phyloP scores from a whole-genome alignment of 2,329 filamentous ascomycete genomes.

The Nemania sp. region DNA sequence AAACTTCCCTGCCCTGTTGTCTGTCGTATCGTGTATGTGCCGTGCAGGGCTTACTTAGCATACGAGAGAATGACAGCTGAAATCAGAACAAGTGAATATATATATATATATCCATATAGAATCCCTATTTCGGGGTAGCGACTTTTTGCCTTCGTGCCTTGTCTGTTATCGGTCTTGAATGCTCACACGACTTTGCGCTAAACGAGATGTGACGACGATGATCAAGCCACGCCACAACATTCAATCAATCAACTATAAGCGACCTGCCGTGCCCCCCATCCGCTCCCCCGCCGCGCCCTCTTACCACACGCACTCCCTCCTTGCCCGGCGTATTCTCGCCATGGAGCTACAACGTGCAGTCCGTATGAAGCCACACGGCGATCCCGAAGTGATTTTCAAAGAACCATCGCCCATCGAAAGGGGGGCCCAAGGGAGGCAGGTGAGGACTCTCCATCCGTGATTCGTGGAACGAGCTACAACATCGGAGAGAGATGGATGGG shows the following conservation, averaged over 20 bases:
- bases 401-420: background rate
- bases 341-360: background rate
- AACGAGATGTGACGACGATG: background rate
- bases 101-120: background rate
- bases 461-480: conserved; percentile 13
- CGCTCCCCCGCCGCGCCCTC: too few species aligned
- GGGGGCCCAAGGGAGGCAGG: too few species aligned
- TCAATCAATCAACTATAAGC: conserved; percentile 5
- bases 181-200: too few species aligned
- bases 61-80: conserved; percentile 4
- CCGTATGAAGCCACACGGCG: background rate
- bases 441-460: background rate
- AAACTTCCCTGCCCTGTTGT: background rate
- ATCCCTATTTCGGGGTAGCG: too few species aligned
- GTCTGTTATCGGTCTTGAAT: background rate
- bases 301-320: too few species aligned
- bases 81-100: conserved; percentile 1
- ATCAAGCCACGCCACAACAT: background rate
- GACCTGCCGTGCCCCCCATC: background rate
- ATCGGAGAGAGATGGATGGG: conserved; percentile 8
- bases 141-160: too few species aligned
- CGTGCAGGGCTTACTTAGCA: too few species aligned
- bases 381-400: background rate
- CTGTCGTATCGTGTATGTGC: too few species aligned
- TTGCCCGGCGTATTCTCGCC: background rate